phyloP scores from a whole-genome alignment of 1,284 basidiomycete genomes.

The Heterobasidion annosum region DNA sequence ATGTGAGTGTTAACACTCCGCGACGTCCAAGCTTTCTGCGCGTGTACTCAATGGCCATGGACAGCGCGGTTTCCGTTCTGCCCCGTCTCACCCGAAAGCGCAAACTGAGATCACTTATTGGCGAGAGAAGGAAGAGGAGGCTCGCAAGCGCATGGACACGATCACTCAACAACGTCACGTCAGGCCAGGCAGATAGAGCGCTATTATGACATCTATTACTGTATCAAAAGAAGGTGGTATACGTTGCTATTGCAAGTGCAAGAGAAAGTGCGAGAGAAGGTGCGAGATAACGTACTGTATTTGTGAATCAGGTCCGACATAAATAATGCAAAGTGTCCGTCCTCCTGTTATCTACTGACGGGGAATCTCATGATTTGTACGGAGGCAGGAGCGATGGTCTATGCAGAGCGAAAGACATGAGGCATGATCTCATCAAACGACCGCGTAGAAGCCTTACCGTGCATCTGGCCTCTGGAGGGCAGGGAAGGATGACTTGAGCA shows the following conservation, averaged over 20 bases:
- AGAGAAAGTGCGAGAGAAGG: background rate
- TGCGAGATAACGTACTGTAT: background rate
- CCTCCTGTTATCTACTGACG: background rate
- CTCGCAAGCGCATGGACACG: slow-evolving; percentile 32
- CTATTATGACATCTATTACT: background rate
- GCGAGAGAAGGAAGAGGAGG: slow-evolving; percentile 48
- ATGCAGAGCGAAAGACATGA: background rate
- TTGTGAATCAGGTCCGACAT: background rate
- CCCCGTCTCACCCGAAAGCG: slow-evolving; percentile 43
- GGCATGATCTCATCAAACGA: background rate
- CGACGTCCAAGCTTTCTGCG: background rate
- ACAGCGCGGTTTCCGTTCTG: slow-evolving; percentile 19
- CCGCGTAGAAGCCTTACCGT: slow-evolving; percentile 18
- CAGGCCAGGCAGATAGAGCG: background rate
- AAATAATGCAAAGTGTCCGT: background rate
- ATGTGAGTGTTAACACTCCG: slow-evolving; percentile 36
- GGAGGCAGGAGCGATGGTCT: slow-evolving; percentile 19
- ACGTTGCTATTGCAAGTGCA: background rate
- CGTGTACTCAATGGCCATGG: background rate
- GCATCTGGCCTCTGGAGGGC: slow-evolving; percentile 30
- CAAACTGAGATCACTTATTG: slow-evolving; percentile 53
- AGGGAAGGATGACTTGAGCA: slow-evolving; percentile 65
- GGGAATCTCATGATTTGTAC: slow-evolving; percentile 15
- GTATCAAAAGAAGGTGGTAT: background rate
- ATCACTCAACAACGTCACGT: background rate